Evolutionary conservation across 768 basidiomycete species (phyloP), one percentile per base, ranked within the genome.

Genomic region (Leccinellum luteum): DNA sequence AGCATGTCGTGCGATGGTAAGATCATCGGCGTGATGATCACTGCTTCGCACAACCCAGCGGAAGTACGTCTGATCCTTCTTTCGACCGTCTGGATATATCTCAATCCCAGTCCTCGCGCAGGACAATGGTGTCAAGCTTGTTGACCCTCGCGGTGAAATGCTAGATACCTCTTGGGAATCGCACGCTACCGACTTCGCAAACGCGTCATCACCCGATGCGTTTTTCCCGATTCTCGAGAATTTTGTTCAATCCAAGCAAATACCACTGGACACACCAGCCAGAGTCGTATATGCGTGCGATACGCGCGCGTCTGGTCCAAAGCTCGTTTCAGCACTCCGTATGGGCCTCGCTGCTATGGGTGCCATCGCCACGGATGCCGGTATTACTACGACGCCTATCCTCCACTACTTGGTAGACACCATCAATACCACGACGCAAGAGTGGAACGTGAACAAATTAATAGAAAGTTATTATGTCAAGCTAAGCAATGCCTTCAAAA

Each of bases 1-100:
- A 98, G 94, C 76, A 97, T 89, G 78, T 87, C 85, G 61, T 80
- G 94, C n/a, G 87, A 89, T 68, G 94, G 97, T 27, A 89, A 87
- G 69, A 88, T 87, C 25, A 90, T 99, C 65, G 97, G 97, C 15
- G 92, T 98, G 21, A 98, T 99, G 97, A 88, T 99, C 69, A 99
- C 97, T 35, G 97, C 97, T 3, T 96, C 94, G n/a, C 97, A 99
- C 74, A 99, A 99, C 71, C 96, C 97, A n/a, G 95, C 95, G 70
- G 81, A 85, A 69, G 95, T 94, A 66, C 62, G 82, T 68, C n/a
- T 51, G 45, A 31, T 51, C 3, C 28, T 3, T 54, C 43, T 54
- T 30, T 27, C 38, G 28, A 25, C 14, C 4, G 13, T 56, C 41
- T 45, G 17, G 19, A 50, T 45, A 10, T 45, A 45, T 32, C 54